Evolutionary conservation across 257 asterid genomes (phyloP).

Genomic region (Galeopsis tetrahit): DNA sequence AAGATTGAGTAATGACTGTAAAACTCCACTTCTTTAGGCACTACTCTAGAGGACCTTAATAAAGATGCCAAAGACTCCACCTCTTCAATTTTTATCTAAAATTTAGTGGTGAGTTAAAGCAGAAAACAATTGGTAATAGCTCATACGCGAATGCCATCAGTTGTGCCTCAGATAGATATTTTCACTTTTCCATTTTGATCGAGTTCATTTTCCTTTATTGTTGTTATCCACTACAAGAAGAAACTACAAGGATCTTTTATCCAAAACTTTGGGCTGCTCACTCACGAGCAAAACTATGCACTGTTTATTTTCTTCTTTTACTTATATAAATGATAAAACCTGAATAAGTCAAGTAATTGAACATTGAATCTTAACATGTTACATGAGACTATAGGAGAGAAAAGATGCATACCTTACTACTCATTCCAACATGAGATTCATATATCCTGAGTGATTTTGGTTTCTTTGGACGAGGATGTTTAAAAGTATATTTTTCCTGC

Average conservation of each 20-base stretch:
- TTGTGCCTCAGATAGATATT: neutral
- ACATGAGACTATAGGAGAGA: conserved; percentile 24
- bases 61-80: neutral
- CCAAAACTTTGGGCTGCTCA: neutral
- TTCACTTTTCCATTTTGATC: neutral
- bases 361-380: neutral
- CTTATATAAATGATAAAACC: neutral
- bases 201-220: neutral
- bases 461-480: conserved; percentile 87
- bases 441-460: conserved; percentile 92
- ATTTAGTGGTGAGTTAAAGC: neutral
- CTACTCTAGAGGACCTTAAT: neutral
- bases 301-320: neutral
- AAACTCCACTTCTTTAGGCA: conserved; percentile 17
- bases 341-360: neutral
- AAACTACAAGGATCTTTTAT: neutral
- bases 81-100: neutral
- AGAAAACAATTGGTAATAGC: neutral
- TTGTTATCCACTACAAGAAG: neutral
- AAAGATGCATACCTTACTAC: conserved; percentile 82
- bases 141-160: neutral
- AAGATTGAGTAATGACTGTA: conserved; percentile 15
- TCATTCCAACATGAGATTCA: conserved; percentile 97
- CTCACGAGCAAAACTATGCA: neutral
- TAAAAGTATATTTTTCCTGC: conserved; percentile 82